Base-by-base conservation (phyloP, 106 monocot genomes). In the Alisma plantagoaquatica region DNA sequence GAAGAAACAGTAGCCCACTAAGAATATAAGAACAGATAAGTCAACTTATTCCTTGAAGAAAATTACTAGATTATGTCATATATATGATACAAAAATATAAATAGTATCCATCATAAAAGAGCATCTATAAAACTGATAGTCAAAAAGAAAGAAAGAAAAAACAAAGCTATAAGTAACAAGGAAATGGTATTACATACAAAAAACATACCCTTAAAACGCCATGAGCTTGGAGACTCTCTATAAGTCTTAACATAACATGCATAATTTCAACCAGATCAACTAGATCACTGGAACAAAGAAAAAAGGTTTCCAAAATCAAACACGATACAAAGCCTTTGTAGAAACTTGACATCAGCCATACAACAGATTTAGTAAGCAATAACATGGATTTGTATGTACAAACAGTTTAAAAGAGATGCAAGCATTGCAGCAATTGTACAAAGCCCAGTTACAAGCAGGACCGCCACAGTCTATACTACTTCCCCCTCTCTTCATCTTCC, bases 221-320 rank as follows among this genome's bases (percentile, higher is more conserved):
- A 33, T 71, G 73, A 54, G 72, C 71, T 68, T 98, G 84, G 66
- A 89, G 84, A 24, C 74, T 84, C 56, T 89, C 96, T 89, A 98
- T 89, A 27, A 98, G 89, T 29, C 72, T 77, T 49, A 98, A 51
- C 23, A 84, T 51, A 10, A 76, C 53, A 66, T 98, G 84, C 48
- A 98, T 74, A 41, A 82, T 66, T 82, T 84, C 96, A 53, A 98
- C 48, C 65, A 98, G 69, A 76, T 89, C 85, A 56, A 76, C 75
- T 62, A 98, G 89, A 76, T 98, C 81, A 75, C 96, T 98, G 56
- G 55, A 2, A 16, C 29, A 16, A 27, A 21, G 11, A 50, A 11
- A 35, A 63, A 52, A 46, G 6, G 21, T n/a, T n/a, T n/a, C n/a
- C n/a, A n/a, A n/a, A 31, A 26, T 59, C 25, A n/a, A 5, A 50